Evolutionary conservation across 495 filamentous ascomycete species (phyloP), one percentile per base, ranked within the genome.

Genomic region (Hyaloscypha bicolor): DNA sequence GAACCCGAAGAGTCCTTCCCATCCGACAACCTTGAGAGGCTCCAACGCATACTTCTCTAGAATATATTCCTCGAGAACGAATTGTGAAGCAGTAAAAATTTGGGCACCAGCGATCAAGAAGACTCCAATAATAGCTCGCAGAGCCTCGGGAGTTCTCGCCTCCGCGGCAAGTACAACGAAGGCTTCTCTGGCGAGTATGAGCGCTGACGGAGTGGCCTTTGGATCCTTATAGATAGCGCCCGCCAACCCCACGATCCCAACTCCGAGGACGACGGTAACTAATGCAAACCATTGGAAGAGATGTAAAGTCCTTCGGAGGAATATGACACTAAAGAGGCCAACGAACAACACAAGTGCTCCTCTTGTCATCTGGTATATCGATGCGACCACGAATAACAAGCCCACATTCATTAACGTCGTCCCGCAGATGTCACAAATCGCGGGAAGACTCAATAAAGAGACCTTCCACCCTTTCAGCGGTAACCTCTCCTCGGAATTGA

Each of bases 381-480:
- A 93, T 0, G 95, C 93, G 2, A 91, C 95, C 11, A 97, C 93
- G 72, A 97, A 96, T 56, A 97, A 84, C 65, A 99, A 80, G 14
- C 95, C 95, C 6, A 93, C 90, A 76, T 98, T 99, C 91, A 99
- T 97, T 30, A 98, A 87, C 22, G 95, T 99, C 4, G 95, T 99
- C 29, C 92, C 95, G 5, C 90, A 84, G 68, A 99, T 96, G 74
- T 99, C 95, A 78, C 94, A 97, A 78, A 91, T 91, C 30, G 95
- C 92, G 2, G 95, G 95, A 6, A 96, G 81, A 11, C 93, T 90
- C 37, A 99, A 85, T 8, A 97, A 77, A 14, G 90, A 68, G n/a
- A 96, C 85, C 57, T 82, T 88, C 82, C 82, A 88, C 3, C 94
- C 94, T 11, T 78, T 79, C 12, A 98, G 82, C 19, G 87, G 86